These are phyloP conservation scores for Catharanthus roseus DNA, from an alignment of 257 asterid species.

Conservation along the genomic window DNA sequence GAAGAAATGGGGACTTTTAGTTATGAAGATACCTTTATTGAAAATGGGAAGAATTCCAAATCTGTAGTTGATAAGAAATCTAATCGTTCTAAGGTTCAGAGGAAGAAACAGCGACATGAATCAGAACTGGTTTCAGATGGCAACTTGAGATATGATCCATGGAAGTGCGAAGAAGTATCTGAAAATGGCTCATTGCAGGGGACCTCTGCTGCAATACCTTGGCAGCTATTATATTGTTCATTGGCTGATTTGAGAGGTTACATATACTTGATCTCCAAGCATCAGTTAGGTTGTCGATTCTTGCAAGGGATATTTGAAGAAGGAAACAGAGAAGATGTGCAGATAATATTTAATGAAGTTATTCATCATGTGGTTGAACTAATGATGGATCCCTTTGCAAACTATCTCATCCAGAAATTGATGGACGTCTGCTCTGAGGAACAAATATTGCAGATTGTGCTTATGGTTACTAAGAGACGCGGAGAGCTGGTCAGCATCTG, in stretches of 20 bases:
- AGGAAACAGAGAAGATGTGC: constrained; percentile 29
- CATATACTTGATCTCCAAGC: constrained; percentile 28
- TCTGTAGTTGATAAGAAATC: constrained; percentile 19
- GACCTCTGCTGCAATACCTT: not conserved
- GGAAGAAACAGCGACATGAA: constrained; percentile 15
- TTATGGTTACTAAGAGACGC: constrained; percentile 23
- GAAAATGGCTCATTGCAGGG: constrained; percentile 8
- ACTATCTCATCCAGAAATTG: constrained; percentile 38
- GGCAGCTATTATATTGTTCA: constrained; percentile 1
- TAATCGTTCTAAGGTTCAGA: constrained; percentile 18
- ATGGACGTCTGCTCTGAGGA: constrained; percentile 38
- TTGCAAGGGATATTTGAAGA: constrained; percentile 33
- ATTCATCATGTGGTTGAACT: constrained; percentile 30
- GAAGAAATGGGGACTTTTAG: constrained; percentile 3
- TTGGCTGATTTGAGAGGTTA: constrained; percentile 19
- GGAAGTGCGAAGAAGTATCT: not conserved
- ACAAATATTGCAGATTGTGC: constrained; percentile 31
- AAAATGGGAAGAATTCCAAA: constrained; percentile 19
- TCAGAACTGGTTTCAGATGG: constrained; percentile 10
- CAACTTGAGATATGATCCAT: not conserved
- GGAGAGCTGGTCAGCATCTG: constrained; percentile 27
- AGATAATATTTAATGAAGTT: constrained; percentile 28
- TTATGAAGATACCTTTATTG: constrained; percentile 17
- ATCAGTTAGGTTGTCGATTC: constrained; percentile 40
- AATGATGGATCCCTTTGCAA: constrained; percentile 40